A percentile compares a stretch with the other conserved stretches of the same genome.
phyloP scores from a whole-genome alignment of 2,329 filamentous ascomycete species.

The Alternaria triticimaculans region DNA sequence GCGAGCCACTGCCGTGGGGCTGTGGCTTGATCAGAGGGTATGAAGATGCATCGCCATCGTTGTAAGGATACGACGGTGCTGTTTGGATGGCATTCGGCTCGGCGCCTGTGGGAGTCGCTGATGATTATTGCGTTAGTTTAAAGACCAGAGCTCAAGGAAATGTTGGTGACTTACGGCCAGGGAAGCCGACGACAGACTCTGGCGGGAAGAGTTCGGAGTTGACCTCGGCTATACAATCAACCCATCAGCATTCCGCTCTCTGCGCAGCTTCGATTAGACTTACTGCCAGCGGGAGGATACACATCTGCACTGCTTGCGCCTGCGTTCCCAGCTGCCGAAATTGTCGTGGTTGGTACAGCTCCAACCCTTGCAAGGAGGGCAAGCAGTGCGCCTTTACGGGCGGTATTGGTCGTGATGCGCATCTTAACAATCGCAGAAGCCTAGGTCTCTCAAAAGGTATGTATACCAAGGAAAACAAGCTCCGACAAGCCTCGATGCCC shows the following conservation, averaged over 20 bases:
- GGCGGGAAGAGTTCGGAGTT: constrained; percentile 35
- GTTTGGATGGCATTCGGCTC: constrained; percentile 39
- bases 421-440: constrained; percentile 5
- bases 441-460: background rate
- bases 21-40: constrained; percentile 34
- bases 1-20: constrained; percentile 25
- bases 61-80: constrained; percentile 38
- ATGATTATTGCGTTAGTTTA: background rate
- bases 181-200: constrained; percentile 36
- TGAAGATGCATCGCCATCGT: constrained; percentile 24
- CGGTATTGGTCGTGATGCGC: constrained; percentile 7
- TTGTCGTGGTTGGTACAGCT: constrained; percentile 21
- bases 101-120: constrained; percentile 34
- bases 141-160: background rate
- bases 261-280: constrained; percentile 4
- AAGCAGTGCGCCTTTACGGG: constrained; percentile 15
- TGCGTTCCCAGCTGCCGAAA: constrained; percentile 23
- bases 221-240: constrained; percentile 23
- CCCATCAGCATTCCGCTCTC: constrained; percentile 5
- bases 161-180: constrained; percentile 20
- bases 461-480: constrained; percentile 14
- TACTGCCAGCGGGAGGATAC: constrained; percentile 37
- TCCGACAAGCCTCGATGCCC: constrained; percentile 27
- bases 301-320: constrained; percentile 25
- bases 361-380: constrained; percentile 15